Percentiles rank a stretch among this genome's conserved stretches.
These are phyloP conservation scores for Didymella lethalis DNA, from an alignment of 2,329 filamentous ascomycete species.

Conservation along the genomic window DNA sequence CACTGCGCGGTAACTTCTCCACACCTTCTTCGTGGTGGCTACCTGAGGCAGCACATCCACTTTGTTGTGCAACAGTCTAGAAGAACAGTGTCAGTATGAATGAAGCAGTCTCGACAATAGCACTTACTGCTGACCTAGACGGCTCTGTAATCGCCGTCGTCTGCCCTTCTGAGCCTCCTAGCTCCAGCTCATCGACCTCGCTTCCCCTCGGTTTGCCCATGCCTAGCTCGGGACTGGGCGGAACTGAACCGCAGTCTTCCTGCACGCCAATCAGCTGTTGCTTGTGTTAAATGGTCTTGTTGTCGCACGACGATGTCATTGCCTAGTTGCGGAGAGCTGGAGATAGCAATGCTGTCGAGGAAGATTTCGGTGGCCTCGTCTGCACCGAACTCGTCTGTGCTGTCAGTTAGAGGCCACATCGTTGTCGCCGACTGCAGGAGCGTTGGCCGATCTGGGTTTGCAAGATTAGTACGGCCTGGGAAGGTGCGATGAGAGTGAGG, in stretches of 20 bases:
- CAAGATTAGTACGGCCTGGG: background rate
- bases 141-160: background rate
- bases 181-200: background rate
- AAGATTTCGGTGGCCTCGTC: background rate
- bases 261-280: background rate
- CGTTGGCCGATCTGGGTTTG: background rate
- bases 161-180: background rate
- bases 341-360: background rate
- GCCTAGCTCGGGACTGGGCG: slow-evolving; percentile 9
- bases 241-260: background rate
- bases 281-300: background rate
- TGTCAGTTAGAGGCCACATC: background rate
- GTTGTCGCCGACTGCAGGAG: background rate
- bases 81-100: background rate
- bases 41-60: background rate
- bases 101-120: background rate
- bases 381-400: background rate
- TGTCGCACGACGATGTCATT: background rate
- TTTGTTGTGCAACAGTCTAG: background rate
- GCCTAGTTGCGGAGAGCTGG: background rate
- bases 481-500: slow-evolving; percentile 1
- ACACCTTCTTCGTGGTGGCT: background rate
- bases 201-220: background rate
- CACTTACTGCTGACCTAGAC: background rate
- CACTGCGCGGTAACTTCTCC: background rate